These are phyloP conservation scores for Volvox africanus DNA, from an alignment of 139 green algal species.

Conservation along the genomic window DNA sequence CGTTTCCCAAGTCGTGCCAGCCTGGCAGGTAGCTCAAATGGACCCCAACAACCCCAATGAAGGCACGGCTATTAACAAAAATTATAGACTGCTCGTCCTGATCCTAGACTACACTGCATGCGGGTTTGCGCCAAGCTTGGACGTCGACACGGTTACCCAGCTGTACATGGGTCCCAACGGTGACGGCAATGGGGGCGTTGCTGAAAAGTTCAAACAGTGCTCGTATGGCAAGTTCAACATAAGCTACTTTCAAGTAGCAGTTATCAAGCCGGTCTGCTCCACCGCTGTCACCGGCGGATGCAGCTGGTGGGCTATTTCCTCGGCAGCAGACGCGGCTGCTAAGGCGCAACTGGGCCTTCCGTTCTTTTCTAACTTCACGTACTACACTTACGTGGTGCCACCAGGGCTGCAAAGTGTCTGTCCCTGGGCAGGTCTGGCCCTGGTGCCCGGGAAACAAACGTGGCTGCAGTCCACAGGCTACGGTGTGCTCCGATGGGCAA, in stretches of 20 bases:
- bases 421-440: conserved; percentile 14
- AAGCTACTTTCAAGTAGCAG: too few relatives aligned
- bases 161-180: not conserved
- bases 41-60: too few relatives aligned
- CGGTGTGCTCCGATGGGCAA: conserved; percentile 2
- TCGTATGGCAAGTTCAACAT: too few relatives aligned
- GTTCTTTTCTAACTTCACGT: not conserved
- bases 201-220: too few relatives aligned
- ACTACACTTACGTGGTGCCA: conserved; percentile 27
- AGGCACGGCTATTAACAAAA: not conserved
- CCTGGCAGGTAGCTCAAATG: not conserved
- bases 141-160: not conserved
- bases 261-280: too few relatives aligned
- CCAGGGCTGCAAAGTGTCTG: not conserved
- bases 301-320: too few relatives aligned
- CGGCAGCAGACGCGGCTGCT: not conserved
- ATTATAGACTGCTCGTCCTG: not conserved
- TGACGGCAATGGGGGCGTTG: not conserved
- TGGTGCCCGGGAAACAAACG: conserved; percentile 26
- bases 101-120: not conserved
- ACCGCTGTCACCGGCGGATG: too few relatives aligned
- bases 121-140: not conserved
- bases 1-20: not conserved
- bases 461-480: conserved; percentile 22
- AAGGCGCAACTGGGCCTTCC: not conserved